phyloP scores from a whole-genome alignment of 495 filamentous ascomycete species.

The Neurospora africana region DNA sequence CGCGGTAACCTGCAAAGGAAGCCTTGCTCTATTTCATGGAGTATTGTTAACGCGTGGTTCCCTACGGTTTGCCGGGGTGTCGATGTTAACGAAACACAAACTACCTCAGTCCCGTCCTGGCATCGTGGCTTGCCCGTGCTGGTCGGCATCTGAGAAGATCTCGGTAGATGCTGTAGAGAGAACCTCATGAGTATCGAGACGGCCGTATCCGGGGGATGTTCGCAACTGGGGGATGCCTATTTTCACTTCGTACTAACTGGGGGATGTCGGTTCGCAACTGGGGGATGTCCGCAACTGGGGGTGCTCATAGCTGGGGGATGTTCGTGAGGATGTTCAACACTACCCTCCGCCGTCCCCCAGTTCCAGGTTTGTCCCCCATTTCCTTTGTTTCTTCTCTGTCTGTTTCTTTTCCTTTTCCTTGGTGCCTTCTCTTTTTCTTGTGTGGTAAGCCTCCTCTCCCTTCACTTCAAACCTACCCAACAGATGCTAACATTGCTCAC shows the following conservation, averaged over 20 bases:
- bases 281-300: neutral
- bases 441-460: neutral
- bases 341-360: neutral
- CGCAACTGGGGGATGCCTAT: neutral
- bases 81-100: neutral
- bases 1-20: neutral
- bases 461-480: neutral
- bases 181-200: neutral
- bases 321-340: neutral
- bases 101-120: neutral
- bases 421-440: neutral
- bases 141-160: neutral
- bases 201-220: neutral
- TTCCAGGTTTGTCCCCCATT: neutral
- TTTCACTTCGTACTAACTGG: neutral
- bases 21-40: neutral
- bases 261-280: neutral
- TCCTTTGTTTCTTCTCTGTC: neutral
- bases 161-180: neutral
- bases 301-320: neutral
- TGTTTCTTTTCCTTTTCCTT: neutral
- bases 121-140: neutral
- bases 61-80: neutral
- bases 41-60: neutral
- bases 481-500: neutral